Evolutionary conservation across 495 filamentous ascomycete genomes (phyloP).

Genomic region (Sordaria brevicollis): DNA sequence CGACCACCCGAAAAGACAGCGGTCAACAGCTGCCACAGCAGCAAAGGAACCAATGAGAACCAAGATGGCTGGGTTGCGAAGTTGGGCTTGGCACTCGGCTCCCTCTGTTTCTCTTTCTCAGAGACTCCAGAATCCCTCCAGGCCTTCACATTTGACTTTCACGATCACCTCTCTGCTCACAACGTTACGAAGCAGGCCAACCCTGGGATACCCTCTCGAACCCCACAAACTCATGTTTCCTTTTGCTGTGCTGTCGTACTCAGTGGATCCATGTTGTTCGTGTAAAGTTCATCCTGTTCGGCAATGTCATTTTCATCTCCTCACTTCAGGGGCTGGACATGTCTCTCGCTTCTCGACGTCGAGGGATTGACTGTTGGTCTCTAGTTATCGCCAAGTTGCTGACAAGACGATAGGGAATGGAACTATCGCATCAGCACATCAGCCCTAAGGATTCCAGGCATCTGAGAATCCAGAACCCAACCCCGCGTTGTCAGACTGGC

Average conservation of each 20-base stretch:
- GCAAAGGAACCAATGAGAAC: neutral
- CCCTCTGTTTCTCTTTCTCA: neutral
- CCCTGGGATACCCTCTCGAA: neutral
- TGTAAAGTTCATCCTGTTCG: neutral
- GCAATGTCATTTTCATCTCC: neutral
- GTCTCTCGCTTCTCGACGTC: neutral
- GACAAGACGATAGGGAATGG: neutral
- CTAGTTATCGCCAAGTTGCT: neutral
- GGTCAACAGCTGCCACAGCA: neutral
- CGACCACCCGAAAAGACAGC: neutral
- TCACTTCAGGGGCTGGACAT: neutral
- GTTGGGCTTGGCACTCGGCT: neutral
- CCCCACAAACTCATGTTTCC: neutral
- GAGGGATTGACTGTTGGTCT: neutral
- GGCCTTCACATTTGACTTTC: neutral
- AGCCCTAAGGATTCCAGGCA: neutral
- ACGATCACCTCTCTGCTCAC: neutral
- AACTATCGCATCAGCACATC: neutral
- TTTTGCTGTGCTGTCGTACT: neutral
- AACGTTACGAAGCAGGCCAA: neutral
- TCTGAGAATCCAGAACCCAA: neutral
- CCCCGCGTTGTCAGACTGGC: neutral
- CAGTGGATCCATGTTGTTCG: neutral
- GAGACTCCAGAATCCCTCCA: neutral
- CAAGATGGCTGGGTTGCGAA: neutral